Base-by-base conservation (phyloP, 2,329 filamentous ascomycete genomes). In the Fusarium oxysporum region DNA sequence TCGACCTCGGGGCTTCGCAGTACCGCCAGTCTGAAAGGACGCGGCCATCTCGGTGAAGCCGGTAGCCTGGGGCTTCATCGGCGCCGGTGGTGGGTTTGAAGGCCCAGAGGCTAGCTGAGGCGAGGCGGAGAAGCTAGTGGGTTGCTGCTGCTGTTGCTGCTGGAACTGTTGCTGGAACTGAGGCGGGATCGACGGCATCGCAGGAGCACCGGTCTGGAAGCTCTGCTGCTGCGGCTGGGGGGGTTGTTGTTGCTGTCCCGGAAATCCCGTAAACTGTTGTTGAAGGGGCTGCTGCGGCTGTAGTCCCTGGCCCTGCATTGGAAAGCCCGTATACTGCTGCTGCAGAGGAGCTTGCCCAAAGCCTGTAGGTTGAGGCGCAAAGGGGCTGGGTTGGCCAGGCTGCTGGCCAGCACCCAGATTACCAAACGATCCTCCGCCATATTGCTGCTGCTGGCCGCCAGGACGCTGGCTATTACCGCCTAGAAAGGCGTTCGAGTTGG, bases 401-500 rank as follows among this genome's bases (percentile, higher is more conserved):
- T 83, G 84, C 75, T 84, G 84, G 66, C 83, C 83, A 61, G 79
- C 76, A n/a, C 81, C 82, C 73, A 83, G 78, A 56, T 74, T 80
- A 71, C 69, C 81, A 81, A 79, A 88, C 87, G 70, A 86, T 84
- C 79, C 84, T 82, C 75, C 86, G 50, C 78, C 80, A 77, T 80
- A 81, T 65, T 82, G 90, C 57, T 82, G 87, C 73, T 89, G 87
- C 73, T 89, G 75, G 23, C 59, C 89, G 60, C 90, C 90, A 55
- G 92, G 93, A 68, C 91, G 92, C 81, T 92, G 90, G 86, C 88
- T 92, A 81, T 92, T 94, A 82, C 88, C 89, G 83, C 94, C 94
- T 79, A 97, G 85, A 83, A 92, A 98, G 73, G 93, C 92, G 86
- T 93, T 97, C 75, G 94, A 93, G 82, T 92, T 94, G 75, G 94